Percentiles rank a stretch among this genome's conserved stretches.
Conservation (phyloP, 1,139 yeast species). For the Nakaseomyces bracarensis region DNA sequence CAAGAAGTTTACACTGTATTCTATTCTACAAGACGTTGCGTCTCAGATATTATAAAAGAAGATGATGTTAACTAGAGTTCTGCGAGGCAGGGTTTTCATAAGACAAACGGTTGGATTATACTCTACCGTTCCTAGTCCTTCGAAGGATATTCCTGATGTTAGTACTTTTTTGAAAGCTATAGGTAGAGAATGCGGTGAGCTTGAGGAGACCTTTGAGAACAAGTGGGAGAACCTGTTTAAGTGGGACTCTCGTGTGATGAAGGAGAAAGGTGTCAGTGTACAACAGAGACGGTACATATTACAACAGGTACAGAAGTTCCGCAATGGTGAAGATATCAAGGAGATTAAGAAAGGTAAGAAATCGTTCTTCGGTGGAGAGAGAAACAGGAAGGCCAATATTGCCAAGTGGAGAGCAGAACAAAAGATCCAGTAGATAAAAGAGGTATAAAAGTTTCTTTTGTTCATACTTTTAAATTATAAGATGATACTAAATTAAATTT, state of each 20-base stretch:
- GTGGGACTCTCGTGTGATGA: conserved; percentile 50
- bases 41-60: neutral
- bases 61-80: neutral
- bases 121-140: conserved; percentile 38
- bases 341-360: conserved; percentile 63
- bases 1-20: no score
- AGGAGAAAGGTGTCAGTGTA: conserved; percentile 72
- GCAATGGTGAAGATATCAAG: conserved; percentile 49
- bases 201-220: conserved; percentile 60
- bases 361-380: conserved; percentile 78
- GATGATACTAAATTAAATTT: no score
- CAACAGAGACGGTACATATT: conserved; percentile 60
- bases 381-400: conserved; percentile 59
- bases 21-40: no score
- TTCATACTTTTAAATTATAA: no score
- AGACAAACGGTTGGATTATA: neutral
- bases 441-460: no score
- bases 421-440: conserved; percentile 30
- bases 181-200: conserved; percentile 68
- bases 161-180: conserved; percentile 60
- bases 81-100: neutral
- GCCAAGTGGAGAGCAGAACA: conserved; percentile 65
- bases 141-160: conserved; percentile 58
- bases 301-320: conserved; percentile 37
- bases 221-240: conserved; percentile 62